Base-by-base conservation (phyloP, 257 asterid species). In the Solanum raphanifolium region DNA sequence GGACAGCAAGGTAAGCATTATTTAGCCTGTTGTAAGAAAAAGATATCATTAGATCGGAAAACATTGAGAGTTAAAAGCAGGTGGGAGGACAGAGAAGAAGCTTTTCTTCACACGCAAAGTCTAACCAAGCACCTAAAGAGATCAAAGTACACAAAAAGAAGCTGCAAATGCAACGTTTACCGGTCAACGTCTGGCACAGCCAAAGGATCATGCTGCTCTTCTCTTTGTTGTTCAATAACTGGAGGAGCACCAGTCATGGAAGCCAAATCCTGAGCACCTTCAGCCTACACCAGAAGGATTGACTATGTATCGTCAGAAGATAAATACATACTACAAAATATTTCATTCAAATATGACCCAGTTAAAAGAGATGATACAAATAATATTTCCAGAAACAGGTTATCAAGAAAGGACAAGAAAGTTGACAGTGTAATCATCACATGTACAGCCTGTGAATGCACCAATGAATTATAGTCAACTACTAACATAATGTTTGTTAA, bases 181-280 rank as follows among this genome's bases (percentile, higher is more conserved):
- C 94, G 94, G 95, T 97, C 98, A 86, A 95, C 99, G 35, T 94
- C 96, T 3, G 98, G 98, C 86, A 96, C 87, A 43, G 96, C 97
- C 96, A 97, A 91, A 87, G 98, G 99, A 91, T 95, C 99, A 32
- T 91, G 91, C 27, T 88, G 82, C 87, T 95, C 98, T 83, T 97
- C 99, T 32, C 95, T 88, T 39, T 93, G 98, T 89, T 97, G 98
- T 89, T 97, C 98, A 89, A 90, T 68, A n/a, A 93, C 90, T 84
- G 94, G 94, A 87, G 93, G 90, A 83, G 90, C 93, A 82, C 92
- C 96, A 72, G 98, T 38, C 90, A 94, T 89, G 48, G 93, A 90
- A 11, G 93, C 88, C 90, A 92, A 90, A 87, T 97, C 99, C 81
- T 91, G 98, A 88, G 92, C 89, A 69, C 98, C 98, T 88, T 95